Percentiles rank a stretch among this genome's conserved stretches.
These are phyloP conservation scores for Hyaloscypha hepaticicola DNA, from an alignment of 495 filamentous ascomycete species.

Conservation along the genomic window DNA sequence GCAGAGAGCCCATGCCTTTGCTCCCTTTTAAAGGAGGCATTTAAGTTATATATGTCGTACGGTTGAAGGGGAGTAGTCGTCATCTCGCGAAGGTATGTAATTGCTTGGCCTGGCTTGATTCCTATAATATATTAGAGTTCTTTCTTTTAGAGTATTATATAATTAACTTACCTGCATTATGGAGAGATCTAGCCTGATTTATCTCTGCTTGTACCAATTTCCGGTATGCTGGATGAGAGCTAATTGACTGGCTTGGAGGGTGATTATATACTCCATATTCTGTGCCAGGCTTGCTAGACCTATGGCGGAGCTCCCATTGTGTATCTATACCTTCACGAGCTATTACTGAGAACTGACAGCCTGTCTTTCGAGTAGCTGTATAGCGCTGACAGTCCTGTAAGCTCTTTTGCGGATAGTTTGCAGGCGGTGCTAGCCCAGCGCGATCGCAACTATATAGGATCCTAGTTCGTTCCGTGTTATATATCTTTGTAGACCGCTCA, in stretches of 20 bases:
- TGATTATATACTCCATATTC: not conserved
- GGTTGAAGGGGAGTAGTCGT: not conserved
- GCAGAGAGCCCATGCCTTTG: not conserved
- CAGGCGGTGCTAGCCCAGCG: not conserved
- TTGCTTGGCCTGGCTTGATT: conserved; percentile 4
- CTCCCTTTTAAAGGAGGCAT: not conserved
- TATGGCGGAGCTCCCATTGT: conserved; percentile 1
- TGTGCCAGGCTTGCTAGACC: not conserved
- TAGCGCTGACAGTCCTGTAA: not conserved
- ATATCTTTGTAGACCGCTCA: not conserved
- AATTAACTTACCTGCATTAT: not conserved
- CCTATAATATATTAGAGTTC: conserved; percentile 3
- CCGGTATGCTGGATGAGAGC: not conserved
- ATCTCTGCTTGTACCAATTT: not conserved
- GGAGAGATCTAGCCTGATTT: conserved; percentile 2
- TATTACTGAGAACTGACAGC: too few relatives aligned
- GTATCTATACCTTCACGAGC: not conserved
- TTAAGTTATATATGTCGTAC: conserved; percentile 1
- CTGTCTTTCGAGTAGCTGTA: not conserved
- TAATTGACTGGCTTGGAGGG: conserved; percentile 2
- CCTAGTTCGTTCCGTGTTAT: not conserved
- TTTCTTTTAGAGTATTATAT: not conserved
- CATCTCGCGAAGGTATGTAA: conserved; percentile 4
- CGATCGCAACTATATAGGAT: not conserved
- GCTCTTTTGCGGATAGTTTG: not conserved